Evolutionary conservation across 1,284 basidiomycete species (phyloP).

Genomic region (Coniophora puteana): DNA sequence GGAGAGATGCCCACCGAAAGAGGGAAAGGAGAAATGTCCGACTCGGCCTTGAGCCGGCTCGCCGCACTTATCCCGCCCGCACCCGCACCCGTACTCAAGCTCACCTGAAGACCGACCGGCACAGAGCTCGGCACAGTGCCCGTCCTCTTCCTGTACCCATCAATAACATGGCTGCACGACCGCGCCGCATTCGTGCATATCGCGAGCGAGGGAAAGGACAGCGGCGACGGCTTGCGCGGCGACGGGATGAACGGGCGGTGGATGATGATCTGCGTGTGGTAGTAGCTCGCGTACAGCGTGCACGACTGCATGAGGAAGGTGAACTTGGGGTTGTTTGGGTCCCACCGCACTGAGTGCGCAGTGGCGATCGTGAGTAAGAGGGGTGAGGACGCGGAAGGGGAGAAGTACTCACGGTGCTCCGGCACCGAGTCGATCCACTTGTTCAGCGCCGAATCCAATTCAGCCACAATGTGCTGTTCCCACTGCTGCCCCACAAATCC

Average conservation of each 20-base stretch:
- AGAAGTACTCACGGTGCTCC: constrained; percentile 48
- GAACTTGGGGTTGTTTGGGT: constrained; percentile 57
- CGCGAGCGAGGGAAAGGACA: constrained; percentile 70
- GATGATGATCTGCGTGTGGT: constrained; percentile 73
- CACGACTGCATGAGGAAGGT: constrained; percentile 70
- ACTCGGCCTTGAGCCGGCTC: too few relatives aligned
- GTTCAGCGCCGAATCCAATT: constrained; percentile 74
- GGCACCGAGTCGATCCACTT: constrained; percentile 75
- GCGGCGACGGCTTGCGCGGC: constrained; percentile 49
- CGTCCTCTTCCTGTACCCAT: constrained; percentile 43
- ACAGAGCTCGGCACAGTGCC: constrained; percentile 31
- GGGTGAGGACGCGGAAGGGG: neutral
- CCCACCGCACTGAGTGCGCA: constrained; percentile 59
- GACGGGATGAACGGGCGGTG: constrained; percentile 83
- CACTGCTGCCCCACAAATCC: constrained; percentile 56
- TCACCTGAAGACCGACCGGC: constrained; percentile 42
- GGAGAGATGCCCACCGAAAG: too few relatives aligned
- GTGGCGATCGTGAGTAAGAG: constrained; percentile 4
- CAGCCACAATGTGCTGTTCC: constrained; percentile 70
- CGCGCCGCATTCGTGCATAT: constrained; percentile 85
- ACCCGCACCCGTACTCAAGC: too few relatives aligned
- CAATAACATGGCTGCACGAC: constrained; percentile 69
- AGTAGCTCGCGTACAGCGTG: constrained; percentile 62
- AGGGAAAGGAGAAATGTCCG: too few relatives aligned
- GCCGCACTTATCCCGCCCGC: too few relatives aligned